A percentile compares a stretch with the other conserved stretches of the same genome.
Evolutionary conservation across 805 yeast species (phyloP).

Genomic region (Brettanomyces nanus): DNA sequence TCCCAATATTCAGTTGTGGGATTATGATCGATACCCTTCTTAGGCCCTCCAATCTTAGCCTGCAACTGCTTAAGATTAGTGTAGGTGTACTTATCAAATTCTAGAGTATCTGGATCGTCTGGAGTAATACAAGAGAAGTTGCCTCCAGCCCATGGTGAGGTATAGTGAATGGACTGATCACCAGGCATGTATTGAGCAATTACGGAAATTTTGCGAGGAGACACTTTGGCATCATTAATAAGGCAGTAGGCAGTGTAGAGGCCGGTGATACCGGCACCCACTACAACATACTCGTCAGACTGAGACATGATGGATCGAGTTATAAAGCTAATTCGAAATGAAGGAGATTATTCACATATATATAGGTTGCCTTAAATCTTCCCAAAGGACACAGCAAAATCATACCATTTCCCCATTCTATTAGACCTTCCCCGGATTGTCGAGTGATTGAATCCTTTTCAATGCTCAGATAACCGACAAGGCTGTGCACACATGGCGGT

Average conservation of each 20-base stretch:
- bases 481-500: not conserved
- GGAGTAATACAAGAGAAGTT: slow-evolving; percentile 57
- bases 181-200: slow-evolving; percentile 69
- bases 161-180: slow-evolving; percentile 62
- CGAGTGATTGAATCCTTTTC: too few relatives aligned
- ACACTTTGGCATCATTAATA: slow-evolving; percentile 31
- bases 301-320: not conserved
- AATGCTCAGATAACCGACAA: slow-evolving; percentile 1
- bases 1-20: slow-evolving; percentile 60
- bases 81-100: slow-evolving; percentile 52
- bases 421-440: too few relatives aligned
- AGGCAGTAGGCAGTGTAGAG: slow-evolving; percentile 52
- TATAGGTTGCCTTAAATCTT: too few relatives aligned
- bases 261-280: slow-evolving; percentile 61
- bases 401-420: too few relatives aligned
- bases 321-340: too few relatives aligned
- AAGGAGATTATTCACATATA: too few relatives aligned
- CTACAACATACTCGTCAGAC: slow-evolving; percentile 14
- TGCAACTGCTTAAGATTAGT: slow-evolving; percentile 36
- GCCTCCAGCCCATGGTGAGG: slow-evolving; percentile 79
- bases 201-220: slow-evolving; percentile 40
- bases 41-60: slow-evolving; percentile 39
- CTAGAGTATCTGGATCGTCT: slow-evolving; percentile 40
- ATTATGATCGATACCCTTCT: slow-evolving; percentile 44
- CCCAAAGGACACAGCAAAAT: too few relatives aligned